Conservation (phyloP, 2,329 filamentous ascomycete genomes). For the Furcasterigmium furcatum region DNA sequence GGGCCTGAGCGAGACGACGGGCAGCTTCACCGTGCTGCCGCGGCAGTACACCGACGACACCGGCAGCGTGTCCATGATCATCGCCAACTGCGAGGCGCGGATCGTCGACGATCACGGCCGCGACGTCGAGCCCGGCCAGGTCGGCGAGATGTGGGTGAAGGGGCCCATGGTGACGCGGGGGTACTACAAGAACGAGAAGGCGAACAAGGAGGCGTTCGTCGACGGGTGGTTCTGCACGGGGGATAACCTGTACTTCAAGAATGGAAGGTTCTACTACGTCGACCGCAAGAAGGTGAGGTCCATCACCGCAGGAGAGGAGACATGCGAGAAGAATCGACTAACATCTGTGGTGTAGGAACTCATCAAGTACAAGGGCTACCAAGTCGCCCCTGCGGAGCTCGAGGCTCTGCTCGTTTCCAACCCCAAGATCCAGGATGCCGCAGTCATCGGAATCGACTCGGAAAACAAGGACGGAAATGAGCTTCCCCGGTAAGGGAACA, state of each 20-base stretch:
- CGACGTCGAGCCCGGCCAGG: conserved; percentile 32
- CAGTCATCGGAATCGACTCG: conserved; percentile 51
- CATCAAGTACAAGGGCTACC: conserved; percentile 58
- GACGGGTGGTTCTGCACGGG: conserved; percentile 74
- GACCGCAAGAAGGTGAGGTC: conserved; percentile 65
- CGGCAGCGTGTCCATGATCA: conserved; percentile 40
- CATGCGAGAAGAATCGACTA: not conserved
- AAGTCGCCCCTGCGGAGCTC: conserved; percentile 65
- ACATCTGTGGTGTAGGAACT: conserved; percentile 56
- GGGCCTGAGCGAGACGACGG: conserved; percentile 55
- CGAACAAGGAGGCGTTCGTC: conserved; percentile 57
- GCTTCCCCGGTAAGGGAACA: conserved; percentile 1
- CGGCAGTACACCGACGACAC: conserved; percentile 35
- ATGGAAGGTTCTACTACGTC: conserved; percentile 72
- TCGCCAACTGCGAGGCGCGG: conserved; percentile 30
- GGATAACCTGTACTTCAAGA: conserved; percentile 71
- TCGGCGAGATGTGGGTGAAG: conserved; percentile 64
- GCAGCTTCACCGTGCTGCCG: conserved; percentile 42
- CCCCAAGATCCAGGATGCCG: conserved; percentile 49
- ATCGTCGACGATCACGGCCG: conserved; percentile 34
- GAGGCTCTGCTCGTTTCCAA: conserved; percentile 42
- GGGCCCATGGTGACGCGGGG: conserved; percentile 71
- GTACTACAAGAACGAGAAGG: conserved; percentile 66
- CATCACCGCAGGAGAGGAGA: no score
- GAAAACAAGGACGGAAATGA: not conserved